These are phyloP conservation scores for Cardamine resedifolia DNA, from an alignment of 345 rosid species.

Conservation along the genomic window DNA sequence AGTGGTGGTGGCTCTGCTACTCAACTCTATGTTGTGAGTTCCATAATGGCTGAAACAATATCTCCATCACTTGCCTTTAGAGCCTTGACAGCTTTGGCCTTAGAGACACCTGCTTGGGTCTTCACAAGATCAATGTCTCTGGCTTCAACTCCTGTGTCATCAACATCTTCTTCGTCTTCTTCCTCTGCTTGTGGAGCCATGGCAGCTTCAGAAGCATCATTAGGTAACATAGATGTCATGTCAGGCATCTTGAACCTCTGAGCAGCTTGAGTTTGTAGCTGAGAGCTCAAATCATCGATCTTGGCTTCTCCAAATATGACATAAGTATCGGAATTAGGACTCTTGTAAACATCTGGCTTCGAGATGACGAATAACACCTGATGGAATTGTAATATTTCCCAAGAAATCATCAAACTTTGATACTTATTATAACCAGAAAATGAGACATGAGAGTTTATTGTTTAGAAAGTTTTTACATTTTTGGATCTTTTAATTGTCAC, in stretches of 20 bases:
- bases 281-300: constrained; percentile 84
- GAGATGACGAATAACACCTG: constrained; percentile 75
- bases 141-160: constrained; percentile 65
- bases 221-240: constrained; percentile 53
- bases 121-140: constrained; percentile 79
- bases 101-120: constrained; percentile 78
- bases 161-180: constrained; percentile 68
- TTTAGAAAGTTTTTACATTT: constrained; percentile 43
- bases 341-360: constrained; percentile 85
- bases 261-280: constrained; percentile 84
- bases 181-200: constrained; percentile 53
- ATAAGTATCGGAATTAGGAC: constrained; percentile 77
- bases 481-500: constrained; percentile 77
- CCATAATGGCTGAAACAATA: constrained; percentile 86
- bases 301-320: constrained; percentile 80
- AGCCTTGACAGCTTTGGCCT: constrained; percentile 75
- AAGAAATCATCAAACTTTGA: background rate
- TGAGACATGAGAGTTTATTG: background rate
- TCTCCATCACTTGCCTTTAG: constrained; percentile 67
- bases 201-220: constrained; percentile 44
- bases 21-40: constrained; percentile 53
- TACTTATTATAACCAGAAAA: background rate
- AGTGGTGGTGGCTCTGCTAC: background rate
- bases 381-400: background rate
- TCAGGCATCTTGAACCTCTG: constrained; percentile 85